Conservation (phyloP, 2,329 filamentous ascomycete genomes). For the Cordyceps cateniannulata region DNA sequence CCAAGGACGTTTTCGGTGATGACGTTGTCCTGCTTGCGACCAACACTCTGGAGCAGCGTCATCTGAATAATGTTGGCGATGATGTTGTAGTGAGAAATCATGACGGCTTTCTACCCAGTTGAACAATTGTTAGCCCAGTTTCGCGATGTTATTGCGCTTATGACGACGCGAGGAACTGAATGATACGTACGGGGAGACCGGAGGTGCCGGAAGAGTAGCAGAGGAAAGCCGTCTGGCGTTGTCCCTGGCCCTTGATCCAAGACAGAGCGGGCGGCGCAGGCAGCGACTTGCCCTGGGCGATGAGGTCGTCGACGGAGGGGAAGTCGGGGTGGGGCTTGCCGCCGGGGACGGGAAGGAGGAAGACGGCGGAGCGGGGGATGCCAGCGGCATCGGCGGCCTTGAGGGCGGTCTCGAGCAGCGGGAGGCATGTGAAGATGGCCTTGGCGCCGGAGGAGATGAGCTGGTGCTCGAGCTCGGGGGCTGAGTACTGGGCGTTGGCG, state of each 20-base stretch:
- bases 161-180: background rate
- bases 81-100: constrained; percentile 74
- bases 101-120: constrained; percentile 63
- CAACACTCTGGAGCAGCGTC: constrained; percentile 33
- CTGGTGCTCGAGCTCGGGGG: constrained; percentile 64
- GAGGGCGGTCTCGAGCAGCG: constrained; percentile 58
- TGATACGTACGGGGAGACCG: constrained; percentile 56
- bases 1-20: constrained; percentile 49
- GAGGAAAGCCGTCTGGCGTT: constrained; percentile 64
- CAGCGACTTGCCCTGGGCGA: constrained; percentile 51
- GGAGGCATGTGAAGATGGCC: constrained; percentile 64
- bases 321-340: constrained; percentile 44
- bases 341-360: constrained; percentile 62
- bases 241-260: constrained; percentile 59
- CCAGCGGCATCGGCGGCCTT: constrained; percentile 57
- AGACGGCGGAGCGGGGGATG: constrained; percentile 58
- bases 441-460: constrained; percentile 62
- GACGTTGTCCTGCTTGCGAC: constrained; percentile 30
- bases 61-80: constrained; percentile 70
- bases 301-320: constrained; percentile 60
- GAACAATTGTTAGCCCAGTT: background rate
- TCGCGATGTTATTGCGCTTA: background rate
- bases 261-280: constrained; percentile 47
- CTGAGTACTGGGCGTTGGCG: constrained; percentile 69
- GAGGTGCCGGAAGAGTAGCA: constrained; percentile 79